Base-by-base conservation (phyloP, 2,329 filamentous ascomycete species). In the Fusarium sp. region DNA sequence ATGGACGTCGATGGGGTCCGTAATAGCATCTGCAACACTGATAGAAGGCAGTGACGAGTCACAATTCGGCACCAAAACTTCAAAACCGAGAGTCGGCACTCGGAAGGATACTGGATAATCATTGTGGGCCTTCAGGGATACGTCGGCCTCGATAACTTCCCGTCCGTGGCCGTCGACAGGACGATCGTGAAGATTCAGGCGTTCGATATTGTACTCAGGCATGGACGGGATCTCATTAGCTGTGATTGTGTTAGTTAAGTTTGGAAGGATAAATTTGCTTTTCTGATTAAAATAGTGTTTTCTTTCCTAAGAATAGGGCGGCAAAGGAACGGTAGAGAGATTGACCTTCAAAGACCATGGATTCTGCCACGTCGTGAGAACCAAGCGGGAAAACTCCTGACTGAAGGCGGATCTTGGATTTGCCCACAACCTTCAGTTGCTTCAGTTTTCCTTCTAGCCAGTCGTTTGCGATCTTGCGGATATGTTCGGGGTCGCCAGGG, bases 51-150 rank as follows among this genome's bases (percentile, higher is more conserved):
- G 89, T 22, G 87, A 82, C 6, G 86, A 82, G 25, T 86, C 84
- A 79, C 96, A 99, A 65, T 93, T 93, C 43, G 93, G 90, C 7
- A 98, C 90, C 46, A 97, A 83, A 30, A 98, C 88, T 66, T 94
- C 90, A 75, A 98, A 97, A 1, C 88, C 89, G 58, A 98, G 88
- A 37, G 91, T 84, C 14, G 96, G 96, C 20, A 97, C 82, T 22
- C 88, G 86, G 53, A 97, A 82, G 60, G 90, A 86, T 50, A 99
- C 78, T 1, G 94, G 93, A 74, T 93, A 97, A 53, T 89, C 83
- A 78, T 98, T 97, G 73, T 86, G 83, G 25, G 93, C 84, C 14
- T 85, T 83, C 27, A 97, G 77, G 33, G 92, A 88, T 27, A 94
- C 90, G 79, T 97, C 92, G 43, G 92, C 94, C 45, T 88, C 90